phyloP scores from a whole-genome alignment of 2,329 filamentous ascomycete genomes.

The Cladosporium halotolerans region DNA sequence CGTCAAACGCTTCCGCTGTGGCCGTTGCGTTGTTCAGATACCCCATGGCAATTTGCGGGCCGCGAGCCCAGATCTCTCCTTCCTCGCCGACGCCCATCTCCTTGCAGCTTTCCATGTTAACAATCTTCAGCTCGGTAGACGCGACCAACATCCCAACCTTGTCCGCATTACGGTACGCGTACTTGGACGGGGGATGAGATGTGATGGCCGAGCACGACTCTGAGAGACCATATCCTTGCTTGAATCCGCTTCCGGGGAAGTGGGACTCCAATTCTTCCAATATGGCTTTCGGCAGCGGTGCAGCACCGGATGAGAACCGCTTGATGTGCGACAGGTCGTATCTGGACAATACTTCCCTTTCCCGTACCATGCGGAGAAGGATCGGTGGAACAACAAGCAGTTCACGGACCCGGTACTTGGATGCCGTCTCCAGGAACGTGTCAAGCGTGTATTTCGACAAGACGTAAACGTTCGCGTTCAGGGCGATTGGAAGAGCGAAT shows the following conservation, averaged over 20 bases:
- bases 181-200: constrained; percentile 51
- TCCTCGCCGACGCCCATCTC: constrained; percentile 47
- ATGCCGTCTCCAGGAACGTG: constrained; percentile 46
- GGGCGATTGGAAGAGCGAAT: constrained; percentile 54
- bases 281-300: constrained; percentile 52
- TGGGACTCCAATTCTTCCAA: constrained; percentile 47
- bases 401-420: constrained; percentile 47
- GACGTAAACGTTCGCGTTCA: constrained; percentile 60
- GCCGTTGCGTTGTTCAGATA: constrained; percentile 30
- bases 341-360: constrained; percentile 51
- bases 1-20: constrained; percentile 36
- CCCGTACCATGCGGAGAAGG: constrained; percentile 53
- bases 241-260: constrained; percentile 56
- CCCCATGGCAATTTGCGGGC: constrained; percentile 34
- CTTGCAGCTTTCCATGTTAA: no score
- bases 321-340: constrained; percentile 40
- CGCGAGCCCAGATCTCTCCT: constrained; percentile 41
- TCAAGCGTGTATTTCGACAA: constrained; percentile 56
- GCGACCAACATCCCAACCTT: constrained; percentile 51
- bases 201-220: constrained; percentile 59
- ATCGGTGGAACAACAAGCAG: constrained; percentile 55
- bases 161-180: constrained; percentile 52
- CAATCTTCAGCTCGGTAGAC: no score
- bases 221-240: constrained; percentile 65
- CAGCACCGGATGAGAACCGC: constrained; percentile 55